A percentile compares a stretch with the other conserved stretches of the same genome.
These are phyloP conservation scores for Starmerella davenportii DNA, from an alignment of 805 yeast genomes.

Conservation along the genomic window DNA sequence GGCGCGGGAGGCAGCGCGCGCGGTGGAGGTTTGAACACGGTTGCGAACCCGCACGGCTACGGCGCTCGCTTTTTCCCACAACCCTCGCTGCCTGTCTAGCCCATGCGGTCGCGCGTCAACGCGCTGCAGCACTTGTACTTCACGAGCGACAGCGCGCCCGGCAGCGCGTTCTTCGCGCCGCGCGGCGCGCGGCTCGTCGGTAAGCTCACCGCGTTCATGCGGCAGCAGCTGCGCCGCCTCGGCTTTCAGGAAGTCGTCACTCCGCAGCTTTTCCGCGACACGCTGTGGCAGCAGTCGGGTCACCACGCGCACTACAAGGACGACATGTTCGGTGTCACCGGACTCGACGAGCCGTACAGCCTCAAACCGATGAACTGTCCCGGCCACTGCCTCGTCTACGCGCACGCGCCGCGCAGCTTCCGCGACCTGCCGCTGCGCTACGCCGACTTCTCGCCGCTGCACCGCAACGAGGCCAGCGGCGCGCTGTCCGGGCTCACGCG, in stretches of 20 bases:
- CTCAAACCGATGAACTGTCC: constrained; percentile 69
- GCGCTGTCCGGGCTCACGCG: constrained; percentile 84
- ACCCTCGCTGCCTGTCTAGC: too few relatives aligned
- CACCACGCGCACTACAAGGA: constrained; percentile 92
- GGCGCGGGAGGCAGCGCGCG: too few relatives aligned
- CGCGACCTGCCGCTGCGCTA: constrained; percentile 71
- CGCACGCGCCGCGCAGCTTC: constrained; percentile 58
- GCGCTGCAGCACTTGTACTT: constrained; percentile 56
- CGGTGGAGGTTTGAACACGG: too few relatives aligned
- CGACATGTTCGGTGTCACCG: constrained; percentile 77
- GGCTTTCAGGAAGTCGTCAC: constrained; percentile 88
- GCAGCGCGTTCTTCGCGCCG: constrained; percentile 80
- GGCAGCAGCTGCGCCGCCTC: constrained; percentile 56
- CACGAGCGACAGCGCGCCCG: constrained; percentile 72
- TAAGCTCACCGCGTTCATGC: constrained; percentile 64
- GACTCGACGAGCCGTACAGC: constrained; percentile 36
- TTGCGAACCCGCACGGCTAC: too few relatives aligned
- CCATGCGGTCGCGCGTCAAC: too few relatives aligned
- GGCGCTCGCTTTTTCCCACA: too few relatives aligned
- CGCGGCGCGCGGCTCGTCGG: constrained; percentile 81
- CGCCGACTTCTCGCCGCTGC: constrained; percentile 81
- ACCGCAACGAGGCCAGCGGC: constrained; percentile 88
- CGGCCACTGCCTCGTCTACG: constrained; percentile 68
- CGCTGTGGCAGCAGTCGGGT: constrained; percentile 79
- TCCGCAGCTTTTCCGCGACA: constrained; percentile 68